Conservation (phyloP, 108 stramenopile genomes). For the Cylindrotheca closterium region DNA sequence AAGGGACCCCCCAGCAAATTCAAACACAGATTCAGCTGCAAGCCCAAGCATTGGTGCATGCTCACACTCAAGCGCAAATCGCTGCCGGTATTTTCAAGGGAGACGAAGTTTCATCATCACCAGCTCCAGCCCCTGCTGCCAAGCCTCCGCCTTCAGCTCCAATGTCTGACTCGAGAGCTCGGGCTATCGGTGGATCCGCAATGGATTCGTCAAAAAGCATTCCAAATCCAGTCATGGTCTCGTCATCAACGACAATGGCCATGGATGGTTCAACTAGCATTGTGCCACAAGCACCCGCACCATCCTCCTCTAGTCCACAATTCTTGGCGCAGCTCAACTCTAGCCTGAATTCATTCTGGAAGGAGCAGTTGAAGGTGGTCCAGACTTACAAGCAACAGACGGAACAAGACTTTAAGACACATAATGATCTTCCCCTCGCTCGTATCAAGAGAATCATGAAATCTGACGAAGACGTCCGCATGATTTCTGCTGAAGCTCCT, state of each 20-base stretch:
- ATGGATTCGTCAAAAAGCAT: constrained; percentile 17
- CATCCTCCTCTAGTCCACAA: constrained; percentile 56
- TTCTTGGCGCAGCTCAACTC: constrained; percentile 65
- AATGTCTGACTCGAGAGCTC: constrained; percentile 11
- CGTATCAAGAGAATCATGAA: constrained; percentile 99
- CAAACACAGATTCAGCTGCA: constrained; percentile 85
- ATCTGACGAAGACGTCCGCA: constrained; percentile 94
- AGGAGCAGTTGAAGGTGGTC: constrained; percentile 46
- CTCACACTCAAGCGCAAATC: constrained; percentile 85
- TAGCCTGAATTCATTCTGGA: constrained; percentile 71
- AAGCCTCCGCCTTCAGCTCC: constrained; percentile 8
- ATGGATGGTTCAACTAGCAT: constrained; percentile 10
- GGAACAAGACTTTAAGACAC: constrained; percentile 89
- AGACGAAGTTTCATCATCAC: constrained; percentile 32
- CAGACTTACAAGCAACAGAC: constrained; percentile 56
- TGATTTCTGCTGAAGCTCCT: constrained; percentile 97
- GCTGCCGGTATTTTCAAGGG: constrained; percentile 78
- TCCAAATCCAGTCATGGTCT: constrained; percentile 29
- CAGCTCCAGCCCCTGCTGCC: constrained; percentile 14
- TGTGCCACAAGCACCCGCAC: constrained; percentile 40
- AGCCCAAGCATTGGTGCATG: constrained; percentile 30
- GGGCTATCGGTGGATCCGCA: constrained; percentile 7
- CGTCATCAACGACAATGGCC: constrained; percentile 4
- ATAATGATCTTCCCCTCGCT: constrained; percentile 92
- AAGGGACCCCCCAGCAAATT: constrained; percentile 67